A percentile compares a stretch with the other conserved stretches of the same genome.
Conservation (phyloP, 164 flowering plant genomes). For the Magnolia changhungtana region DNA sequence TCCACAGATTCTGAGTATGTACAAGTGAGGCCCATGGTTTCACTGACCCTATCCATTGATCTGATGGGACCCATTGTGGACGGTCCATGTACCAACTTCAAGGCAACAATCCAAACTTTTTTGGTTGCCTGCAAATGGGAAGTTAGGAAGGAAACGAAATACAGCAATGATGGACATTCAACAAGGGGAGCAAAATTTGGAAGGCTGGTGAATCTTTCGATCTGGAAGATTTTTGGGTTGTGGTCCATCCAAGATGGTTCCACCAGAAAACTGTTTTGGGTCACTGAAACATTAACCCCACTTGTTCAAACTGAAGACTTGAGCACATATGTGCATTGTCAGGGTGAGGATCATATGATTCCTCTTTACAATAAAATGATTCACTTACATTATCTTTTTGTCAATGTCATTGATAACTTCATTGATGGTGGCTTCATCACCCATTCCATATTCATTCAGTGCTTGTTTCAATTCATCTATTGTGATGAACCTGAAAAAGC, state of each 20-base stretch:
- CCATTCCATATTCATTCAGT: conserved; percentile 71
- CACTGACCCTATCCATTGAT: neutral
- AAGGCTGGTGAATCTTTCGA: neutral
- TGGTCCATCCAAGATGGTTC: neutral
- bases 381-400: conserved; percentile 57
- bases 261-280: neutral
- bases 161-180: neutral
- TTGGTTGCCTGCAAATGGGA: neutral
- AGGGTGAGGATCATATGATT: neutral
- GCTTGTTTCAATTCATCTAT: conserved; percentile 86
- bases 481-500: conserved; percentile 59
- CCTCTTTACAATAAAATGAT: neutral
- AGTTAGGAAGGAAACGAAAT: neutral
- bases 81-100: neutral
- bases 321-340: neutral
- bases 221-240: too few species aligned
- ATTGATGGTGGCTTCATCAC: conserved; percentile 79
- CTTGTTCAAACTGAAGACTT: neutral
- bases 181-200: neutral
- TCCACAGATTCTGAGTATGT: too few species aligned
- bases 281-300: neutral
- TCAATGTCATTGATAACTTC: conserved; percentile 81
- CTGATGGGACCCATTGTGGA: neutral
- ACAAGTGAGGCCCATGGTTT: neutral
- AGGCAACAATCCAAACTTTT: too few species aligned